A percentile compares a stretch with the other conserved stretches of the same genome.
Evolutionary conservation across 2,329 filamentous ascomycete genomes (phyloP).

Genomic region (Colletotrichum eleusines): DNA sequence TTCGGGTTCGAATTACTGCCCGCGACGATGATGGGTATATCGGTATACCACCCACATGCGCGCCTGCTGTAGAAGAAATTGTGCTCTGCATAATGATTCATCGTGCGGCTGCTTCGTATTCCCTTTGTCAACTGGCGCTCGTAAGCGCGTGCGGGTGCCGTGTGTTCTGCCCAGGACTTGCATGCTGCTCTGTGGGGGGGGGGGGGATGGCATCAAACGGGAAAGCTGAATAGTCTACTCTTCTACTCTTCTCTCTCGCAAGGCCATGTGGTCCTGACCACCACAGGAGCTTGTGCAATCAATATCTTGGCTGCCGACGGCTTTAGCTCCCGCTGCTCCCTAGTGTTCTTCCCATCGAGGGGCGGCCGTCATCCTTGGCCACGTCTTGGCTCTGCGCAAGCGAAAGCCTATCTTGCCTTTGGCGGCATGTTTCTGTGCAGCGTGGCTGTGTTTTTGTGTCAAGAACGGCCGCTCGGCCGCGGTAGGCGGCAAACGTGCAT

Average conservation of each 20-base stretch:
- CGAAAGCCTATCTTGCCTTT: conserved; percentile 40
- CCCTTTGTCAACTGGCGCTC: background rate
- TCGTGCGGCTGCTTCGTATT: background rate
- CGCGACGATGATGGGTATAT: conserved; percentile 21
- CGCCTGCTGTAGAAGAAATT: background rate
- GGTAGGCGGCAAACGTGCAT: conserved; percentile 23
- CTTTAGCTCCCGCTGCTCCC: background rate
- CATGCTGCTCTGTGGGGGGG: no score
- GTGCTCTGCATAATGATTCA: conserved; percentile 21
- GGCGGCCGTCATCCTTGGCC: conserved; percentile 27
- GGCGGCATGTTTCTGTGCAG: conserved; percentile 36
- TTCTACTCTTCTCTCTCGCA: background rate
- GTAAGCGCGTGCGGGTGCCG: conserved; percentile 7
- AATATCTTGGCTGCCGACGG: background rate
- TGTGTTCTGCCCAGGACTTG: background rate
- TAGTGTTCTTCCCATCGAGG: conserved; percentile 3
- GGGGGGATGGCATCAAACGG: background rate
- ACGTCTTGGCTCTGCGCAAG: conserved; percentile 39
- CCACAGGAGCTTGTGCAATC: conserved; percentile 13
- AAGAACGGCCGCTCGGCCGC: conserved; percentile 26
- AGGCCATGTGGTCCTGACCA: background rate
- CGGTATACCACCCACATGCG: conserved; percentile 16
- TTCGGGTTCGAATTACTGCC: conserved; percentile 27
- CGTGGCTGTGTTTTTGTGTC: conserved; percentile 37
- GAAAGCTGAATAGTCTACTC: background rate